A percentile compares a stretch with the other conserved stretches of the same genome.
These are phyloP conservation scores for Brassica carinata DNA, from an alignment of 345 rosid species.

Conservation along the genomic window DNA sequence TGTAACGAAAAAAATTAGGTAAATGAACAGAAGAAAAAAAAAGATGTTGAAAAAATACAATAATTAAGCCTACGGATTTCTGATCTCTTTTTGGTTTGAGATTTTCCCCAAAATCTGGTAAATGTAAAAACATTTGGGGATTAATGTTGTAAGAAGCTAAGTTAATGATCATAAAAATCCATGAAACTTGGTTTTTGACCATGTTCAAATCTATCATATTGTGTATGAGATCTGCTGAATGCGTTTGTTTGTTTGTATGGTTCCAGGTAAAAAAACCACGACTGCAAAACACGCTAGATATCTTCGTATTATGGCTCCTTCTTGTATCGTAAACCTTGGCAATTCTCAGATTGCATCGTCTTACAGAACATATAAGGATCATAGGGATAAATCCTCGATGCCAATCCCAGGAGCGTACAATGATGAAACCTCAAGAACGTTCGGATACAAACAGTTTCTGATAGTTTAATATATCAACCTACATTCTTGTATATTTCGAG, in stretches of 20 bases:
- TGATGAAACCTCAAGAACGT: slow-evolving; percentile 79
- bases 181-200: neutral
- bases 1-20: slow-evolving; percentile 35
- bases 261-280: slow-evolving; percentile 83
- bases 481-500: slow-evolving; percentile 19
- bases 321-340: slow-evolving; percentile 52
- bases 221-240: neutral
- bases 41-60: slow-evolving; percentile 16
- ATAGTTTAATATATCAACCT: slow-evolving; percentile 6
- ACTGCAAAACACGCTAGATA: slow-evolving; percentile 66
- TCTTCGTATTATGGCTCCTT: slow-evolving; percentile 51
- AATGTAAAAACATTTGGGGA: slow-evolving; percentile 37
- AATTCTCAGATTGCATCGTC: slow-evolving; percentile 45
- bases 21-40: slow-evolving; percentile 5
- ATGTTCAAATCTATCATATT: neutral
- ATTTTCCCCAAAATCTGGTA: slow-evolving; percentile 33
- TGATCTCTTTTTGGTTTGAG: neutral
- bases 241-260: neutral
- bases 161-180: slow-evolving; percentile 23
- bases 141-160: slow-evolving; percentile 27
- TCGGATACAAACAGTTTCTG: slow-evolving; percentile 36
- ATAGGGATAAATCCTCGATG: slow-evolving; percentile 44
- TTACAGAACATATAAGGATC: slow-evolving; percentile 37
- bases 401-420: slow-evolving; percentile 68
- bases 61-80: neutral